A percentile compares a stretch with the other conserved stretches of the same genome.
These are phyloP conservation scores for Colletotrichum zoysiae DNA, from an alignment of 2,329 filamentous ascomycete species.

Conservation along the genomic window DNA sequence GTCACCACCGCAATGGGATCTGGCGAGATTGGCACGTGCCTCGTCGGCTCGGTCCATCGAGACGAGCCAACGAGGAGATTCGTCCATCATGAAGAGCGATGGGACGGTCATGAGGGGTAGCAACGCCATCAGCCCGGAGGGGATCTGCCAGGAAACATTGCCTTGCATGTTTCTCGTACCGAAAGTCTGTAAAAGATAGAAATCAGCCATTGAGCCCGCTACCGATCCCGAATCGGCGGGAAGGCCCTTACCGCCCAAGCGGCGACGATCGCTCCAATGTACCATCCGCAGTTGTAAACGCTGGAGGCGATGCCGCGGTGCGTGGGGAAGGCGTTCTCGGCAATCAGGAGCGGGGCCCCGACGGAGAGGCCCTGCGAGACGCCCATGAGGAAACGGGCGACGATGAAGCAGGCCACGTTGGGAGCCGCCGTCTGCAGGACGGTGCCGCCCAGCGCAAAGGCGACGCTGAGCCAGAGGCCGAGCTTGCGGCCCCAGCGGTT, in stretches of 20 bases:
- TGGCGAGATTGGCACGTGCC: conserved; percentile 45
- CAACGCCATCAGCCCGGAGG: conserved; percentile 57
- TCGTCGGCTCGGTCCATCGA: conserved; percentile 47
- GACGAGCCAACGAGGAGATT: conserved; percentile 49
- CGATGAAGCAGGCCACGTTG: conserved; percentile 48
- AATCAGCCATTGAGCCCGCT: not conserved
- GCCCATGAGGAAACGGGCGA: conserved; percentile 51
- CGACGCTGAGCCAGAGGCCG: conserved; percentile 25
- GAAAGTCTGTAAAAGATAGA: not conserved
- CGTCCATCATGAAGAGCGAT: conserved; percentile 46
- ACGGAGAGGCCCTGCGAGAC: conserved; percentile 47
- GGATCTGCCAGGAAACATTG: conserved; percentile 27
- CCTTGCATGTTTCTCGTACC: conserved; percentile 30
- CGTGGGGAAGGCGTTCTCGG: conserved; percentile 51
- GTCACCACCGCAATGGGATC: conserved; percentile 47
- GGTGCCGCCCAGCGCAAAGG: not conserved
- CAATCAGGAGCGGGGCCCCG: conserved; percentile 50
- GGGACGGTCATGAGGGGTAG: conserved; percentile 53
- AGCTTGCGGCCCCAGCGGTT: conserved; percentile 35
- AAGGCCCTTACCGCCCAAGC: conserved; percentile 47
- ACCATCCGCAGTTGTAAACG: conserved; percentile 42
- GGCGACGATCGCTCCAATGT: conserved; percentile 53
- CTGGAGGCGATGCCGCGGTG: conserved; percentile 42
- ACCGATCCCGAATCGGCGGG: too few species aligned
- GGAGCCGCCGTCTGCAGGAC: conserved; percentile 46